Percentiles rank a stretch among this genome's conserved stretches.
These are phyloP conservation scores for Leishmania mexicana DNA, from an alignment of 208 protist genomes.

Conservation along the genomic window DNA sequence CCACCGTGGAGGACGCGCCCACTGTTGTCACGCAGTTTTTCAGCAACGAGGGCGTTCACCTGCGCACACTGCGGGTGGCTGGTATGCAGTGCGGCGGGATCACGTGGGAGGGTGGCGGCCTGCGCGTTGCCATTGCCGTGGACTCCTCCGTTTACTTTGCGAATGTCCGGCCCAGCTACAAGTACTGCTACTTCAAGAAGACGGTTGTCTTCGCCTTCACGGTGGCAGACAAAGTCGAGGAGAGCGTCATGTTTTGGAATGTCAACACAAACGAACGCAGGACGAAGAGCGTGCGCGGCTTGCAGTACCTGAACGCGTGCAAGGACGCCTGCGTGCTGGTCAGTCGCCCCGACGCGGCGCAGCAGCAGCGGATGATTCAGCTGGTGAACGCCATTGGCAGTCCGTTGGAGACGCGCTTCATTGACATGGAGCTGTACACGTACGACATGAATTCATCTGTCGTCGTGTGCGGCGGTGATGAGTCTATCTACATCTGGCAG, in stretches of 20 bases:
- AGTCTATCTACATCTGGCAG: slow-evolving; percentile 96
- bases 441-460: slow-evolving; percentile 92
- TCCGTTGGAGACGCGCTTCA: slow-evolving; percentile 92
- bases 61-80: slow-evolving; percentile 92
- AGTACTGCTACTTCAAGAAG: slow-evolving; percentile 94
- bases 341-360: slow-evolving; percentile 58
- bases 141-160: slow-evolving; percentile 97
- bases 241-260: slow-evolving; percentile 96
- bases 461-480: slow-evolving; percentile 91
- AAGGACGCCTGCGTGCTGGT: slow-evolving; percentile 92
- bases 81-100: slow-evolving; percentile 87
- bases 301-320: slow-evolving; percentile 75
- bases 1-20: slow-evolving; percentile 19
- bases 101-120: slow-evolving; percentile 94
- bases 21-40: slow-evolving; percentile 95
- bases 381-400: slow-evolving; percentile 96
- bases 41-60: slow-evolving; percentile 87
- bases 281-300: slow-evolving; percentile 89
- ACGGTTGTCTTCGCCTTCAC: slow-evolving; percentile 94
- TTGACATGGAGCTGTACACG: slow-evolving; percentile 90
- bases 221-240: slow-evolving; percentile 89
- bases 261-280: slow-evolving; percentile 89
- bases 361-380: slow-evolving; percentile 79
- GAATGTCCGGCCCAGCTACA: slow-evolving; percentile 96
- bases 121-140: slow-evolving; percentile 95